Conservation (phyloP, 306 rosid genomes). For the Begonia masoniana region DNA sequence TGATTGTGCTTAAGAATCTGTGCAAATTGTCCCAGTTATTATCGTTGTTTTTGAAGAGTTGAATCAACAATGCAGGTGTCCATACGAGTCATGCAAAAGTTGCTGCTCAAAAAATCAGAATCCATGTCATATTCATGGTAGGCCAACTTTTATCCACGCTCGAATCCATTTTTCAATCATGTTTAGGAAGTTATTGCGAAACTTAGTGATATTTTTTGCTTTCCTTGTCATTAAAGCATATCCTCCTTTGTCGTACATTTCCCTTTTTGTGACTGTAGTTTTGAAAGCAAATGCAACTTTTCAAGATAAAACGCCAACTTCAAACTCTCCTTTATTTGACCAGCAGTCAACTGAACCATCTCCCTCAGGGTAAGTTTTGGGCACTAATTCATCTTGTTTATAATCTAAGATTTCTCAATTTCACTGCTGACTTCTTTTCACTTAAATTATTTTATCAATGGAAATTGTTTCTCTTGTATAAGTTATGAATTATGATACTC, state of each 20-base stretch:
- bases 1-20: no score
- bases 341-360: constrained; percentile 64
- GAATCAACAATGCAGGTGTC: constrained; percentile 50
- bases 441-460: no score
- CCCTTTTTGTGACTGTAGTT: constrained; percentile 32
- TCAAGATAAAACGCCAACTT: constrained; percentile 50
- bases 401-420: background rate
- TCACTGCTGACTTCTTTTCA: no score
- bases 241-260: background rate
- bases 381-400: constrained; percentile 7
- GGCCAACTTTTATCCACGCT: background rate
- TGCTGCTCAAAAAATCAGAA: constrained; percentile 92
- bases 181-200: no score
- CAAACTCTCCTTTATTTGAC: constrained; percentile 54
- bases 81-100: constrained; percentile 82
- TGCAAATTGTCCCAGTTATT: no score
- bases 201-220: no score
- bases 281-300: constrained; percentile 60
- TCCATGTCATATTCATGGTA: constrained; percentile 92
- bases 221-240: background rate
- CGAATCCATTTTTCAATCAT: no score
- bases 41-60: constrained; percentile 1
- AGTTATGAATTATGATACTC: background rate
- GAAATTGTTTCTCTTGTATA: constrained; percentile 1
- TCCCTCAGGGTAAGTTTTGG: constrained; percentile 56